Conservation (phyloP, 2,329 filamentous ascomycete species). For the Alternaria tenuissima region DNA sequence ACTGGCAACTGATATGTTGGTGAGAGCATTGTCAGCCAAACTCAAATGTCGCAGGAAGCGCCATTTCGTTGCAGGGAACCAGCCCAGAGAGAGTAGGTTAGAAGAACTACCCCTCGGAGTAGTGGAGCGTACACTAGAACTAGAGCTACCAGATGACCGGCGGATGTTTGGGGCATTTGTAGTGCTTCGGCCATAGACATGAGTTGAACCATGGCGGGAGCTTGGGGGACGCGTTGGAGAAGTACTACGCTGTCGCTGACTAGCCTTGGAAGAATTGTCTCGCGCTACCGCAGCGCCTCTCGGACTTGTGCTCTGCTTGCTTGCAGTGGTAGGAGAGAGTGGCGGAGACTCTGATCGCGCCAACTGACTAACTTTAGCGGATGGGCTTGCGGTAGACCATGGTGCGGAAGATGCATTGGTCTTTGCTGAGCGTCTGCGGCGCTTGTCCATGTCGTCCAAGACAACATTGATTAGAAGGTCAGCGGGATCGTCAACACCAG, state of each 20-base stretch:
- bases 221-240: slow-evolving; percentile 81
- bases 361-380: slow-evolving; percentile 70
- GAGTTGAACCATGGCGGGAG: slow-evolving; percentile 73
- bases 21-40: slow-evolving; percentile 89
- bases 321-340: slow-evolving; percentile 46
- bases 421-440: slow-evolving; percentile 87
- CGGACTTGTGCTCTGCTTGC: slow-evolving; percentile 60
- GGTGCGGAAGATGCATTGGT: slow-evolving; percentile 78
- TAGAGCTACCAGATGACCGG: slow-evolving; percentile 91
- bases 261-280: slow-evolving; percentile 61
- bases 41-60: slow-evolving; percentile 92
- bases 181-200: slow-evolving; percentile 68
- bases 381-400: slow-evolving; percentile 70
- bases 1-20: slow-evolving; percentile 76
- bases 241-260: slow-evolving; percentile 71
- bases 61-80: slow-evolving; percentile 89
- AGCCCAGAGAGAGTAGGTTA: slow-evolving; percentile 75
- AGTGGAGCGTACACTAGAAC: slow-evolving; percentile 72
- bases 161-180: slow-evolving; percentile 70
- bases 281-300: slow-evolving; percentile 60
- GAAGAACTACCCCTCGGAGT: slow-evolving; percentile 73
- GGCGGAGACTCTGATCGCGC: slow-evolving; percentile 72
- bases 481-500: slow-evolving; percentile 85
- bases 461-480: slow-evolving; percentile 94
- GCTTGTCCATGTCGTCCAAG: slow-evolving; percentile 93